Evolutionary conservation across 2,329 filamentous ascomycete genomes (phyloP), one percentile per base, ranked within the genome.

Genomic region (Colletotrichum caudatum): DNA sequence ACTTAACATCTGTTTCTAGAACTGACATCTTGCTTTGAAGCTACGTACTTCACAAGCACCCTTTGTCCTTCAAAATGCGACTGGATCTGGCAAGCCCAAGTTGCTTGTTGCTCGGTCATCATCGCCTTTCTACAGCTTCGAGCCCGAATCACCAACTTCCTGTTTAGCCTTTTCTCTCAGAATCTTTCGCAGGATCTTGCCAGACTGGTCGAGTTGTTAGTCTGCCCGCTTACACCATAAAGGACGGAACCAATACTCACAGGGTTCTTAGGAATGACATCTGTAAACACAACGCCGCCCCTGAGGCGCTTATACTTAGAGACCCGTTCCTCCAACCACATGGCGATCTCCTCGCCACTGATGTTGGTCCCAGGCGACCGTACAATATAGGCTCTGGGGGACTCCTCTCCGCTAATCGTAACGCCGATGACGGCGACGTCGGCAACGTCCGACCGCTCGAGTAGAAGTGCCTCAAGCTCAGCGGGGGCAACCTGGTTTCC

Each of bases 271-370:
- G 92, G 92, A 61, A 94, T 90, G 6, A 82, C 83, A 54, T 93
- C 88, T 2, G 91, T 81, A 78, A 94, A 93, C 16, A 87, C 83
- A 1, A 95, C 89, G 1, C 93, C 93, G 0, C 93, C 93, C 39
- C 84, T 89, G 61, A 94, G 83, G 73, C 88, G 84, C 81, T 95
- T 95, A 75, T 91, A 88, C 57, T 82, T 83, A 2, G 88, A 86
- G 5, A 94, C 92, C 66, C 88, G 88, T 62, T 85, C 85, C 23
- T 88, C 87, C 76, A 94, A 84, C 87, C 91, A 95, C 26, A 82
- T 78, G 46, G 86, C 84, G 67, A 94, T 89, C 0, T 91, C 90
- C 51, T 86, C 79, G 26, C 83, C 86, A 0, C 84, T 85, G 8
- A 85, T 81, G 44, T 81, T 83, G 1, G 83, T 80, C 6, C 79